Evolutionary conservation across 2,329 filamentous ascomycete genomes (phyloP), one percentile per base, ranked within the genome.

Genomic region (Penicillium polonicum): DNA sequence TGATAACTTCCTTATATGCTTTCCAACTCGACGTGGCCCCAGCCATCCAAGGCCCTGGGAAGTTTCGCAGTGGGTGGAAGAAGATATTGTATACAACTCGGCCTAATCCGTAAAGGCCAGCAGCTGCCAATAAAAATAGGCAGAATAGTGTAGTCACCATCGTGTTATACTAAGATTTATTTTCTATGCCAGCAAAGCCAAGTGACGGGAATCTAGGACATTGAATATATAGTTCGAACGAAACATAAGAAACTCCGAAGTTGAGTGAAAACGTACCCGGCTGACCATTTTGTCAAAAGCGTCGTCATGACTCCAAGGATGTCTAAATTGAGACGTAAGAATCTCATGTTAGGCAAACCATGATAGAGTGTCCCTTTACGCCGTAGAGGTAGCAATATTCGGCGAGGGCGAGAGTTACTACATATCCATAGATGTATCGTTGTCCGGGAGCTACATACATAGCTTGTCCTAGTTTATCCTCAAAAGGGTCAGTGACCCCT

Each of bases 1-100:
- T 58, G 12, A 58, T 58, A 25, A 58, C 56, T 33, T 55, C 56
- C 7, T 55, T 58, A n/a, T 58, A 58, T 55, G 52, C 56, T 39
- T 58, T 58, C 56, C 56, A 58, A 41, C 56, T 33, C 6, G 56
- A 58, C 4, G 56, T 55, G 41, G 56, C 56, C 15, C 56, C 56
- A 12, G 56, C 51, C 43, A 51, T 61, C 39, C 36, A 57, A 36
- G 57, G 61, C 15, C 54, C 57, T 6, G 51, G 60, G 36, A 62
- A 62, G 2, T 45, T 60, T 25, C 57, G 60, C 25, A 62, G 46
- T 36, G 57, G 51, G 35, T 62, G 60, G 19, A 62, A 52, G 23
- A 58, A 61, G 0, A 57, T 17, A 55, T 57, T 59, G 44, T 50
- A 50, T 29, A 41, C 5, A 29, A 29, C 35, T 39, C 35, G 35